phyloP scores from a whole-genome alignment of 2,329 filamentous ascomycete species.

The Colletotrichum sp. region DNA sequence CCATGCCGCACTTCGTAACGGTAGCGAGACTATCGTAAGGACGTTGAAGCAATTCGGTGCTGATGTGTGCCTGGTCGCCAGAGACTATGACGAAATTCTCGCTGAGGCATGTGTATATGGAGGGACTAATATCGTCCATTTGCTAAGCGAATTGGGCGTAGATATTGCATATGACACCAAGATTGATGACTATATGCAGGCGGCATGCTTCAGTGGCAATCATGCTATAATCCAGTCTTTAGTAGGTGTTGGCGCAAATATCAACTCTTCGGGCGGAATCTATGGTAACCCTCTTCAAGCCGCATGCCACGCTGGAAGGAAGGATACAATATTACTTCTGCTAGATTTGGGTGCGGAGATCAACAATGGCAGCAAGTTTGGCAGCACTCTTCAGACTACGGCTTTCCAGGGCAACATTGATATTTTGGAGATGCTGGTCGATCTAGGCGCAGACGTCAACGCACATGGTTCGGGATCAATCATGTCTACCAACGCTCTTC shows the following conservation, averaged over 20 bases:
- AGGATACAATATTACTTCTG: background rate
- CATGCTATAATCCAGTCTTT: background rate
- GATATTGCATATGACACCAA: background rate
- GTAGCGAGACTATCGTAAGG: too few species aligned
- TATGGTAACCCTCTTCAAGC: background rate
- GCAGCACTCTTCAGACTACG: background rate
- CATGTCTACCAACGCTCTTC: background rate
- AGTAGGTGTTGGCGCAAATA: background rate
- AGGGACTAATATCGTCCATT: too few species aligned
- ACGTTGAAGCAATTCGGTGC: too few species aligned
- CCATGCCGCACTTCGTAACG: too few species aligned
- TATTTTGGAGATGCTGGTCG: background rate
- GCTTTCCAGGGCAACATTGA: background rate
- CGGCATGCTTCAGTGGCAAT: background rate
- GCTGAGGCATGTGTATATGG: too few species aligned
- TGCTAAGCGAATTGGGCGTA: background rate
- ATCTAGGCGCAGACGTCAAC: background rate
- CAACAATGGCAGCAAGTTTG: background rate
- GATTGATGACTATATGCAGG: background rate
- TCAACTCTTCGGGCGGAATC: background rate
- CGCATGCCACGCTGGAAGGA: too few species aligned
- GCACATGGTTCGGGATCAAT: too few species aligned
- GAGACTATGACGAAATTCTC: background rate
- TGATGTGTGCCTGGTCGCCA: too few species aligned
- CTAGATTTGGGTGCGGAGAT: background rate